Conservation (phyloP, 2,329 filamentous ascomycete genomes). For the Geosmithia morbida region DNA sequence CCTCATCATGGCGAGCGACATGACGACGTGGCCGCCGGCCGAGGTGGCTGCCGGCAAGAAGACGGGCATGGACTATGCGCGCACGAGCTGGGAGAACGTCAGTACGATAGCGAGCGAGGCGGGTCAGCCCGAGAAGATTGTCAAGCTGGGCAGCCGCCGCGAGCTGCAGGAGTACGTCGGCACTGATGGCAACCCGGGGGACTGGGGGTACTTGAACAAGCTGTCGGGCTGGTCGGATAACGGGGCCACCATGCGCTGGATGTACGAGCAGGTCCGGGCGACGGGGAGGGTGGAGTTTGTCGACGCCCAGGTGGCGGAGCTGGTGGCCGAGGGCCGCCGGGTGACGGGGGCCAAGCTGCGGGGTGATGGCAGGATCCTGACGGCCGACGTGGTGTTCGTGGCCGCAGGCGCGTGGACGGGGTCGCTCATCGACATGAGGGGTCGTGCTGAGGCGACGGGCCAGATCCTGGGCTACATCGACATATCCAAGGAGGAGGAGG, state of each 20-base stretch:
- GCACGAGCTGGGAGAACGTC: slow-evolving; percentile 47
- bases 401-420: slow-evolving; percentile 83
- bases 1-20: slow-evolving; percentile 43
- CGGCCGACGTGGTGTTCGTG: slow-evolving; percentile 61
- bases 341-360: neutral
- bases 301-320: slow-evolving; percentile 28
- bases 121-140: slow-evolving; percentile 21
- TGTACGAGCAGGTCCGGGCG: slow-evolving; percentile 37
- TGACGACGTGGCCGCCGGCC: slow-evolving; percentile 4
- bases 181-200: slow-evolving; percentile 38
- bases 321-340: slow-evolving; percentile 14
- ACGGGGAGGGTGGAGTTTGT: slow-evolving; percentile 42
- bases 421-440: slow-evolving; percentile 61
- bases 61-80: slow-evolving; percentile 42
- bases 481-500: slow-evolving; percentile 58
- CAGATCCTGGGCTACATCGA: slow-evolving; percentile 69
- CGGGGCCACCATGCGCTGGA: slow-evolving; percentile 51
- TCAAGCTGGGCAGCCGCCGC: slow-evolving; percentile 26
- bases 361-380: slow-evolving; percentile 18
- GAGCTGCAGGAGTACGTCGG: slow-evolving; percentile 29
- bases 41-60: slow-evolving; percentile 15
- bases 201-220: slow-evolving; percentile 60
- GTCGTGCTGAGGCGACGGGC: slow-evolving; percentile 65
- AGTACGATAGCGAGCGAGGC: slow-evolving; percentile 25
- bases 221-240: slow-evolving; percentile 72